Evolutionary conservation across 2,329 filamentous ascomycete genomes (phyloP).

Genomic region (Dactylellina sp.): DNA sequence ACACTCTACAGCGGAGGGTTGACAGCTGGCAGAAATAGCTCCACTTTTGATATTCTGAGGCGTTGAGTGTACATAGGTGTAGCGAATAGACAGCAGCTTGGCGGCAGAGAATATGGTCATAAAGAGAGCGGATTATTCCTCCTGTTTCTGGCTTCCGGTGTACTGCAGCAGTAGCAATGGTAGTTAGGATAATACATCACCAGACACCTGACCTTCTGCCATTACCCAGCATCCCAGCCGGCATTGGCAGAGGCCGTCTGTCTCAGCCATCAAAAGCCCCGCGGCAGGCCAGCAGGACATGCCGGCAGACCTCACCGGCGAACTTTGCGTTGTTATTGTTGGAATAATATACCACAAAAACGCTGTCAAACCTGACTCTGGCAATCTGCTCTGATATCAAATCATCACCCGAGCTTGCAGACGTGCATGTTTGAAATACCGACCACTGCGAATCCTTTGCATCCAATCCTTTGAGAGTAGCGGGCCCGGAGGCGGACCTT

Average conservation of each 20-base stretch:
- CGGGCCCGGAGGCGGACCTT: slow-evolving; percentile 19
- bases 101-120: slow-evolving; percentile 4
- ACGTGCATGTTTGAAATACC: slow-evolving; percentile 46
- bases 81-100: slow-evolving; percentile 27
- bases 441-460: slow-evolving; percentile 26
- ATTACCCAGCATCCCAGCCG: not conserved
- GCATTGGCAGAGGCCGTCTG: slow-evolving; percentile 20
- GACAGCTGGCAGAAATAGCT: slow-evolving; percentile 55
- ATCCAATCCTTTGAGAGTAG: slow-evolving; percentile 39
- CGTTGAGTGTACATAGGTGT: slow-evolving; percentile 37
- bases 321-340: slow-evolving; percentile 53
- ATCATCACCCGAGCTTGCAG: slow-evolving; percentile 49
- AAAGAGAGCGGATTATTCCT: slow-evolving; percentile 10
- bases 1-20: slow-evolving; percentile 51
- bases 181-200: no score
- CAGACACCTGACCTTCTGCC: slow-evolving; percentile 30
- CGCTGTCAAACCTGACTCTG: slow-evolving; percentile 4
- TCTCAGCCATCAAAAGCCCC: slow-evolving; percentile 52
- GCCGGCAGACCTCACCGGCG: slow-evolving; percentile 19
- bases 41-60: slow-evolving; percentile 28
- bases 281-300: slow-evolving; percentile 48
- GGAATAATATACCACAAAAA: slow-evolving; percentile 44
- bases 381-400: slow-evolving; percentile 47
- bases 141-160: not conserved
- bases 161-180: not conserved